phyloP scores from a whole-genome alignment of 371 early-diverging fungal genomes.

The Circinella minor region DNA sequence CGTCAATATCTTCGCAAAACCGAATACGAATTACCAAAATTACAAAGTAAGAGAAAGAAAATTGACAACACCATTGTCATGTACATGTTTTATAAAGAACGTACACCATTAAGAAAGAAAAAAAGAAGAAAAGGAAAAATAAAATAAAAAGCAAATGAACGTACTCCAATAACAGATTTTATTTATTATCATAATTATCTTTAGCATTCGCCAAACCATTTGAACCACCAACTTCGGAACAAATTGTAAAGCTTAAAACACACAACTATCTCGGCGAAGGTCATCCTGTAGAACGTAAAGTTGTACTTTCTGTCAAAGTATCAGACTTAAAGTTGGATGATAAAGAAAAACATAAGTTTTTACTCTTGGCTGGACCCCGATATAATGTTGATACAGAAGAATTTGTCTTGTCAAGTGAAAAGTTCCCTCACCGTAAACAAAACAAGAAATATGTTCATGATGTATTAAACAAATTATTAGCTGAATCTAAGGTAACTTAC shows the following conservation, averaged over 20 bases:
- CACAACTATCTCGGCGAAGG: constrained; percentile 66
- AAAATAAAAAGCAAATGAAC: background rate
- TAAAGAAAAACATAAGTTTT: constrained; percentile 60
- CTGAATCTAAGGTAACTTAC: constrained; percentile 57
- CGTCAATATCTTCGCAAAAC: constrained; percentile 69
- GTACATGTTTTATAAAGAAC: too few species aligned
- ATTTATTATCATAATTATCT: too few species aligned
- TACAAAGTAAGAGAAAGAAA: constrained; percentile 48
- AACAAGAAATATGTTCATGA: constrained; percentile 73
- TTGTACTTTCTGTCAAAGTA: constrained; percentile 61
- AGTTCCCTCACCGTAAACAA: constrained; percentile 66
- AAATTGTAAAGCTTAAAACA: constrained; percentile 64
- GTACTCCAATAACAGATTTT: background rate
- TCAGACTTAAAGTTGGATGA: constrained; percentile 53
- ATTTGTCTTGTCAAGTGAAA: constrained; percentile 65
- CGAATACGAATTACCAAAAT: constrained; percentile 67
- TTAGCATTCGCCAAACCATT: constrained; percentile 64
- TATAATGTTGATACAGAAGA: constrained; percentile 59
- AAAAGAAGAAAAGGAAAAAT: background rate
- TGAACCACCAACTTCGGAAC: constrained; percentile 52
- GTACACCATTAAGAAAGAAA: background rate
- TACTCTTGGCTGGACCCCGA: constrained; percentile 64
- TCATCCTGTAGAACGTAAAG: constrained; percentile 66
- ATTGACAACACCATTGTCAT: too few species aligned
- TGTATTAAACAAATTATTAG: constrained; percentile 55